Percentiles rank a stretch among this genome's conserved stretches.
phyloP scores from a whole-genome alignment of 2,329 filamentous ascomycete genomes.

The Phoma herbarum region DNA sequence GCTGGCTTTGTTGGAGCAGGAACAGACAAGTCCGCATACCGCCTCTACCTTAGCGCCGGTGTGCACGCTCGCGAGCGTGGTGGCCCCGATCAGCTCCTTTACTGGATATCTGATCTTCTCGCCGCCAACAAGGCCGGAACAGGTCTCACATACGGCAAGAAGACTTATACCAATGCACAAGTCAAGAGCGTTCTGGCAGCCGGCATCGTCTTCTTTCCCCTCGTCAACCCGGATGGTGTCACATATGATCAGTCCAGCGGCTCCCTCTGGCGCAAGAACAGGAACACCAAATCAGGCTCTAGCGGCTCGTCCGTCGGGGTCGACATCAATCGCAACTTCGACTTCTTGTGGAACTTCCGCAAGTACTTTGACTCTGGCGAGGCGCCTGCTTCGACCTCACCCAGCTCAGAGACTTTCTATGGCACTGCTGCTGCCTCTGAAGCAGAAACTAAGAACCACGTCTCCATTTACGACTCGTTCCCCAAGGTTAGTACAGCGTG shows the following conservation, averaged over 20 bases:
- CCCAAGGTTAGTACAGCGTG: conserved; percentile 36
- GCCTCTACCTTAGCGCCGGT: conserved; percentile 62
- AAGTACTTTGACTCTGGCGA: conserved; percentile 56
- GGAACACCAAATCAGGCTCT: conserved; percentile 52
- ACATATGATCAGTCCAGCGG: conserved; percentile 46
- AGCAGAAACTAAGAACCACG: conserved; percentile 64
- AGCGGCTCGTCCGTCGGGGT: conserved; percentile 40
- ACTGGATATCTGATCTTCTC: conserved; percentile 67
- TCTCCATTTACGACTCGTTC: conserved; percentile 62
- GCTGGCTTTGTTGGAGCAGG: conserved; percentile 58
- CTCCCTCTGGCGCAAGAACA: conserved; percentile 50
- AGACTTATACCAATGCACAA: conserved; percentile 61
- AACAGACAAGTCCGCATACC: conserved; percentile 54
- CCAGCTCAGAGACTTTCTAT: conserved; percentile 60
- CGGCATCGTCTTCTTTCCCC: conserved; percentile 62
- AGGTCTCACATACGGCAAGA: conserved; percentile 62
- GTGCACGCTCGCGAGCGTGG: conserved; percentile 68
- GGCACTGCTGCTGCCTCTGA: conserved; percentile 64
- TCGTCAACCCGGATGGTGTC: conserved; percentile 50
- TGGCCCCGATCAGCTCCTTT: conserved; percentile 64
- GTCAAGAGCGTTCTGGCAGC: conserved; percentile 61
- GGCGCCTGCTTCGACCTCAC: conserved; percentile 54
- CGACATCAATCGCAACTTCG: conserved; percentile 55
- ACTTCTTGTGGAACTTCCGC: conserved; percentile 65
- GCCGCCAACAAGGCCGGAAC: conserved; percentile 60